These are phyloP conservation scores for Parathielavia appendiculata DNA, from an alignment of 495 filamentous ascomycete species.

Conservation along the genomic window DNA sequence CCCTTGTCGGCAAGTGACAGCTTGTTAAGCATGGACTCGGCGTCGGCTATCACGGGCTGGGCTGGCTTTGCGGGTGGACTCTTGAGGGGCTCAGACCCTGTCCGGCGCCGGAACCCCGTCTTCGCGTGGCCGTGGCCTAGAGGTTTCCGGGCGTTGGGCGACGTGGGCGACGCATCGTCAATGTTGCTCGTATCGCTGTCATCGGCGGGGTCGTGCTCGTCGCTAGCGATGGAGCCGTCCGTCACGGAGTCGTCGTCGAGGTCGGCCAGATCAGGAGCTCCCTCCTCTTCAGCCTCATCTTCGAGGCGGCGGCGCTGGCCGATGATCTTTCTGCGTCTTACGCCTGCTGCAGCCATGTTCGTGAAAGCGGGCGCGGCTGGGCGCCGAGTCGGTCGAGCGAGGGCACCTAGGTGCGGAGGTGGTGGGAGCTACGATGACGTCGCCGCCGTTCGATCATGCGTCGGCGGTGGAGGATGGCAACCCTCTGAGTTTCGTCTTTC, in stretches of 20 bases:
- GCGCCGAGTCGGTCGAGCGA: conserved; percentile 14
- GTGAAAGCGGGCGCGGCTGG: conserved; percentile 13
- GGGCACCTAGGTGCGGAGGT: conserved; percentile 19
- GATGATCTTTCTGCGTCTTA: conserved; percentile 65
- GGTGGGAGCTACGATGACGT: conserved; percentile 27
- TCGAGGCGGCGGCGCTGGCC: conserved; percentile 71
- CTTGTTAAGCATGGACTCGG: conserved; percentile 84
- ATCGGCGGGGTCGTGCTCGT: conserved; percentile 70
- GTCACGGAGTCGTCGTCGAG: conserved; percentile 78
- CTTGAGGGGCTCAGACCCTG: conserved; percentile 25
- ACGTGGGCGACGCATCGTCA: conserved; percentile 55
- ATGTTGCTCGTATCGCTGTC: conserved; percentile 70
- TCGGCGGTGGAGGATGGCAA: conserved; percentile 15
- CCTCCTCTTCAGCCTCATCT: conserved; percentile 75
- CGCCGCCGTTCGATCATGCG: conserved; percentile 26
- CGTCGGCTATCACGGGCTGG: conserved; percentile 54
- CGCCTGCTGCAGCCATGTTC: conserved; percentile 32
- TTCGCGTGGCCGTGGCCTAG: conserved; percentile 38
- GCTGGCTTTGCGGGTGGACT: conserved; percentile 37
- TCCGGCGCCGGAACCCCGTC: conserved; percentile 38
- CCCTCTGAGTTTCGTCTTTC: neutral
- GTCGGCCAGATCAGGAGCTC: conserved; percentile 56
- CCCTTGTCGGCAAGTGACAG: conserved; percentile 59
- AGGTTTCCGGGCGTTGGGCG: conserved; percentile 36
- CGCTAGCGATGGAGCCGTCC: conserved; percentile 69